phyloP scores from a whole-genome alignment of 1,284 basidiomycete species.

The Agroathelia rolfsii region DNA sequence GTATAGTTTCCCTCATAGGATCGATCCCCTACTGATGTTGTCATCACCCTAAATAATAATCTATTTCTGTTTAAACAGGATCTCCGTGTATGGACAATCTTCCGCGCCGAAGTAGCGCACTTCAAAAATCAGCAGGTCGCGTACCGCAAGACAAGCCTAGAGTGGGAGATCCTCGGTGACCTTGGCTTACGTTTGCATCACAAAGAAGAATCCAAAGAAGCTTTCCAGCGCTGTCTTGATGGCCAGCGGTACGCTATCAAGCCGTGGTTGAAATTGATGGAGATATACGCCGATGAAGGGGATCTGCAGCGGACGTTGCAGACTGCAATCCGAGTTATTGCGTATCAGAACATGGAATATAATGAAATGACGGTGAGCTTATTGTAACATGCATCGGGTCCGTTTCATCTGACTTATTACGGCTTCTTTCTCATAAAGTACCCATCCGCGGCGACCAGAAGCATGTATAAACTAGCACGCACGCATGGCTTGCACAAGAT shows the following conservation, averaged over 20 bases:
- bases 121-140: constrained; percentile 97
- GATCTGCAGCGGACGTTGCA: constrained; percentile 88
- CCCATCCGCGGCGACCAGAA: constrained; percentile 82
- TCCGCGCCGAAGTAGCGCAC: constrained; percentile 97
- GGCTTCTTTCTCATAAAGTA: constrained; percentile 39
- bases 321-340: constrained; percentile 85
- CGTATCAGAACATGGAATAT: constrained; percentile 83
- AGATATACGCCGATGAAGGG: constrained; percentile 90
- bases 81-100: constrained; percentile 98
- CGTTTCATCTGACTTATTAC: constrained; percentile 3
- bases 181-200: constrained; percentile 87
- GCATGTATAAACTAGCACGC: constrained; percentile 88
- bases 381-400: constrained; percentile 1
- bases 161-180: constrained; percentile 99
- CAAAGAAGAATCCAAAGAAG: constrained; percentile 96
- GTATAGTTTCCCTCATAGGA: neutral
- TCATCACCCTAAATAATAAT: no score
- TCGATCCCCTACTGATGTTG: no score
- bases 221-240: constrained; percentile 91
- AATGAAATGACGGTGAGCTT: constrained; percentile 72
- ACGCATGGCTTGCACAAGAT: constrained; percentile 95
- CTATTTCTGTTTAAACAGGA: constrained; percentile 43
- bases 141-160: constrained; percentile 91
- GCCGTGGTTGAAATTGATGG: constrained; percentile 87
- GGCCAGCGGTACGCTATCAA: constrained; percentile 80